phyloP scores from a whole-genome alignment of 2,329 filamentous ascomycete genomes.

The Colletotrichum shisoi region DNA sequence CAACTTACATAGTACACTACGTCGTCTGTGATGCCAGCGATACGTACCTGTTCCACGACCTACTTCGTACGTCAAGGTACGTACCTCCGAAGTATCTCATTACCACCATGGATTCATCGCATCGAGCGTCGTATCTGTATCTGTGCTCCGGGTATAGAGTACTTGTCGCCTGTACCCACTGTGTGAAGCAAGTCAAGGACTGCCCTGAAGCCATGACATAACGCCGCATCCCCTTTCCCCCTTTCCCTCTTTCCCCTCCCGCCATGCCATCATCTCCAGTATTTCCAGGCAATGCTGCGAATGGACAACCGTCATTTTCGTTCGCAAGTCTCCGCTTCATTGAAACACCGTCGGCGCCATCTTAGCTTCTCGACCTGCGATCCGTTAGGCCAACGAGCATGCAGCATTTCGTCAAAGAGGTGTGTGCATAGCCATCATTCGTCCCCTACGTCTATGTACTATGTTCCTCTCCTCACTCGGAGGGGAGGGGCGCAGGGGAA shows the following conservation, averaged over 20 bases:
- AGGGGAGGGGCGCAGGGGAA: background rate
- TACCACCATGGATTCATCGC: background rate
- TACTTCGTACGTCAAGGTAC: slow-evolving; percentile 18
- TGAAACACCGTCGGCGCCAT: slow-evolving; percentile 34
- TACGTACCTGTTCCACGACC: slow-evolving; percentile 2
- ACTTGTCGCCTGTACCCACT: slow-evolving; percentile 1
- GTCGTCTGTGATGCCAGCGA: slow-evolving; percentile 12
- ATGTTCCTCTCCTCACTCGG: too few species aligned
- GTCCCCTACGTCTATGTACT: too few species aligned
- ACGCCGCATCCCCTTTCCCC: slow-evolving; percentile 24
- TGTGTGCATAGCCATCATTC: slow-evolving; percentile 8
- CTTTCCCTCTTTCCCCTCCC: background rate
- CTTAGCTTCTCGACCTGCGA: slow-evolving; percentile 29
- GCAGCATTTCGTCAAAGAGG: slow-evolving; percentile 29
- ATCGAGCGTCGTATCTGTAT: too few species aligned
- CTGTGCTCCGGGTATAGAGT: background rate
- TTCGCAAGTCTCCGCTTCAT: slow-evolving; percentile 33
- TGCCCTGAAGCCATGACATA: slow-evolving; percentile 36
- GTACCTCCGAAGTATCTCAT: background rate
- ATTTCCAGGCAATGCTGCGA: slow-evolving; percentile 24
- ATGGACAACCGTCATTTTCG: slow-evolving; percentile 17
- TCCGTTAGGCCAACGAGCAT: slow-evolving; percentile 28
- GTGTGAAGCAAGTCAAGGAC: slow-evolving; percentile 25
- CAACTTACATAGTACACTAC: slow-evolving; percentile 15
- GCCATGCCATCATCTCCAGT: slow-evolving; percentile 38